Evolutionary conservation across 352 stramenopile genomes (phyloP), one percentile per base, ranked within the genome.

Genomic region (Phytophthora pinifolia): DNA sequence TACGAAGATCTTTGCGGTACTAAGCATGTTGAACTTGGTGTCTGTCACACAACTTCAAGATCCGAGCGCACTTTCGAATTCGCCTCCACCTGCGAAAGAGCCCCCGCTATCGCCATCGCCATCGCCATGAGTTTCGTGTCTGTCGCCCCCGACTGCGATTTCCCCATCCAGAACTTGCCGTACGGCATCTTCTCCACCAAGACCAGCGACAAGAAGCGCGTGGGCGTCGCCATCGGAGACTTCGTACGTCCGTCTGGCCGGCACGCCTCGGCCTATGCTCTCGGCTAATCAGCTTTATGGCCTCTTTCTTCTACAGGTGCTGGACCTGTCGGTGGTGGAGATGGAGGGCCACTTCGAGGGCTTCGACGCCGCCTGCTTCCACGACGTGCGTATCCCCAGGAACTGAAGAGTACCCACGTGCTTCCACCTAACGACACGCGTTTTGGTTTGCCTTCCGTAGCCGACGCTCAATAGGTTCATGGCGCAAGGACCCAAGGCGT

Each of bases 151-250:
- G 73, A 88, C 33, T 74, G 66, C 54, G 80, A 98, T 69, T 98
- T 98, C 62, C 87, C 94, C 20, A 82, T 98, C 46, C 77, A 96
- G 55, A 99, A 98, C 74, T 77, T 99, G 48, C 95, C 95, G 15
- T 98, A 98, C 76, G 94, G 96, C 37, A 74, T 98, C 13, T 98
- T 97, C 67, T 97, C 86, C 22, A 83, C 75, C 56, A 77, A 74
- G 47, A 82, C 49, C 50, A 86, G 70, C 65, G 69, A 74, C 44
- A 76, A 82, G 61, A 81, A 68, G 49, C 83, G 87, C 63, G 66
- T 92, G 27, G 87, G 87, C 62, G 86, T 94, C 27, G 83, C 86
- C 58, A 92, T 96, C 43, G 85, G 85, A 52, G 71, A 88, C 49
- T 80, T 78, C 53, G 79, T 91, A 66, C 39, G 76, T 74, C 9